Percentiles rank a stretch among this genome's conserved stretches.
These are phyloP conservation scores for Pythium guiyangense DNA, from an alignment of 352 stramenopile species.

Conservation along the genomic window DNA sequence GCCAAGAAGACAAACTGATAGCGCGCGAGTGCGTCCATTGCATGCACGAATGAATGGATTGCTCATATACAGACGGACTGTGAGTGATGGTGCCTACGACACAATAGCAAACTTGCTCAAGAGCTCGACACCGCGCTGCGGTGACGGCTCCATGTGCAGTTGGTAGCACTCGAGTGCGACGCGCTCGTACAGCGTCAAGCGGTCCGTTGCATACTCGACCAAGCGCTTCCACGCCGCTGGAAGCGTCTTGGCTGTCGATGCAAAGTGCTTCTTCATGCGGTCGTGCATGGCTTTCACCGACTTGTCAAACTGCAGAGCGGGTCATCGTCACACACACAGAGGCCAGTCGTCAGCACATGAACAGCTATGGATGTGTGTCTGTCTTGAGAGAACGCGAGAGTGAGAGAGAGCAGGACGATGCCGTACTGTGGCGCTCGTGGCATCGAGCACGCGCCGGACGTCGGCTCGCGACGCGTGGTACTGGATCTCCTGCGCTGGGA, in stretches of 20 bases:
- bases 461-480: constrained; percentile 64
- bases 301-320: constrained; percentile 46
- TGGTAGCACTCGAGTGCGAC: constrained; percentile 61
- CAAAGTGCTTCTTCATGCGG: constrained; percentile 74
- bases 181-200: constrained; percentile 41
- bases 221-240: constrained; percentile 53
- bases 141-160: constrained; percentile 42
- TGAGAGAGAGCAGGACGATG: no score
- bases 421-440: constrained; percentile 31
- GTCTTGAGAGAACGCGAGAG: no score
- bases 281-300: constrained; percentile 62
- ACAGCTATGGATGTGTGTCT: not conserved
- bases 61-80: not conserved
- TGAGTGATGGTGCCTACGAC: not conserved
- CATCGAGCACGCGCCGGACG: constrained; percentile 43
- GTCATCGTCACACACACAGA: not conserved
- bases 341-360: constrained; percentile 7
- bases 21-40: not conserved
- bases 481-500: constrained; percentile 59
- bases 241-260: constrained; percentile 40
- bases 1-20: constrained; percentile 22
- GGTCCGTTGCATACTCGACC: constrained; percentile 29
- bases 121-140: constrained; percentile 33
- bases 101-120: constrained; percentile 49
- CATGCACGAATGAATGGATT: not conserved